A percentile compares a stretch with the other conserved stretches of the same genome.
These are phyloP conservation scores for Saccharomycopsis babjevae DNA, from an alignment of 805 yeast species.

Conservation along the genomic window DNA sequence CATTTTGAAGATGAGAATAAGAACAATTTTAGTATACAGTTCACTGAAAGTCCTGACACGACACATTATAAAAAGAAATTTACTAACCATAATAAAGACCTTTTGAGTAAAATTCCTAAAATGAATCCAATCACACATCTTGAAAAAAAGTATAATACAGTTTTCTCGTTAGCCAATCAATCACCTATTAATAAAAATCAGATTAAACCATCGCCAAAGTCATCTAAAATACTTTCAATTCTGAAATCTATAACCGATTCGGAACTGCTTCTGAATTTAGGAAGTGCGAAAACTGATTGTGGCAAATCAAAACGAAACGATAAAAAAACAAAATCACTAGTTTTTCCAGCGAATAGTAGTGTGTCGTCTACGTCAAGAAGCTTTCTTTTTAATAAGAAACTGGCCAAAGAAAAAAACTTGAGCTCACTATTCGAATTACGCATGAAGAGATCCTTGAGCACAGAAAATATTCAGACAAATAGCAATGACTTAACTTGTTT, in stretches of 20 bases:
- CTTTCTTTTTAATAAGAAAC: neutral
- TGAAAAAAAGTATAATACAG: constrained; percentile 16
- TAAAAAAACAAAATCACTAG: neutral
- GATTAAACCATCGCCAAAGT: neutral
- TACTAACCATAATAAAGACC: neutral
- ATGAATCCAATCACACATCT: constrained; percentile 14
- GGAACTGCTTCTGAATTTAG: neutral
- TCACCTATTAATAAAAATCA: constrained; percentile 1
- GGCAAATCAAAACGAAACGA: too few relatives aligned
- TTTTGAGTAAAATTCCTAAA: neutral
- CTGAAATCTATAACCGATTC: neutral
- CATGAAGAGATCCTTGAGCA: neutral
- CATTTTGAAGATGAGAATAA: neutral
- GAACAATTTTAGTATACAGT: neutral
- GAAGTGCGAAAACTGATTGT: neutral
- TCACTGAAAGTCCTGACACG: neutral
- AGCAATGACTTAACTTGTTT: neutral
- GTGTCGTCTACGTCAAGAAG: neutral
- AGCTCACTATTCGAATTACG: neutral
- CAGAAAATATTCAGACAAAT: neutral
- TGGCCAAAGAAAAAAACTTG: neutral
- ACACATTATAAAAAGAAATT: neutral
- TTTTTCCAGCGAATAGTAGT: neutral
- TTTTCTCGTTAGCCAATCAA: constrained; percentile 7
- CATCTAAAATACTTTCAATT: neutral